Evolutionary conservation across 768 basidiomycete species (phyloP).

Genomic region (Pleurotus salmoneostramineus): DNA sequence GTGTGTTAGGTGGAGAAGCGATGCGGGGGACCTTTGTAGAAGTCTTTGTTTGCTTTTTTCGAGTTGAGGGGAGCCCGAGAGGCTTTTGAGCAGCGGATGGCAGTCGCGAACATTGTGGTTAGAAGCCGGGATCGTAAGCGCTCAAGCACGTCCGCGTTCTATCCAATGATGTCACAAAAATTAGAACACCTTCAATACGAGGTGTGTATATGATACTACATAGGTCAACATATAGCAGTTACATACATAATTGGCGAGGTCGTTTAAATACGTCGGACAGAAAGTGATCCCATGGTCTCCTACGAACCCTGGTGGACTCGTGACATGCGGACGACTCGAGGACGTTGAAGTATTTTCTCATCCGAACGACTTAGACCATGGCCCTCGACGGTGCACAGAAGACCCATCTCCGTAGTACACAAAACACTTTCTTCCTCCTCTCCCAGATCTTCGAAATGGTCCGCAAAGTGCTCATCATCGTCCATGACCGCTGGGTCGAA

Average conservation of each 20-base stretch:
- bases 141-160: neutral
- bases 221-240: neutral
- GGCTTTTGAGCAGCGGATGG: slow-evolving; percentile 73
- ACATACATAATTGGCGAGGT: neutral
- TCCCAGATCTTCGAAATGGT: slow-evolving; percentile 11
- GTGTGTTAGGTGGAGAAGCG: neutral
- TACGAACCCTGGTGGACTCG: neutral
- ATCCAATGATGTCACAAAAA: neutral
- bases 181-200: too few species aligned
- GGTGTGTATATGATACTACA: too few species aligned
- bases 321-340: slow-evolving; percentile 40
- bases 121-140: neutral
- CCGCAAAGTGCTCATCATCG: slow-evolving; percentile 20
- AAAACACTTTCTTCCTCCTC: slow-evolving; percentile 30
- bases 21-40: slow-evolving; percentile 77
- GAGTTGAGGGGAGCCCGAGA: slow-evolving; percentile 78
- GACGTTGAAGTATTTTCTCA: slow-evolving; percentile 43
- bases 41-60: slow-evolving; percentile 93
- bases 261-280: too few species aligned
- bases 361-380: slow-evolving; percentile 40
- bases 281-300: neutral
- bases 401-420: slow-evolving; percentile 56
- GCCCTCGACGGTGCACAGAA: slow-evolving; percentile 29
- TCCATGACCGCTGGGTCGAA: slow-evolving; percentile 44
- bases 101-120: slow-evolving; percentile 60